Evolutionary conservation across 345 rosid genomes (phyloP).

Genomic region (Populus euphratica): DNA sequence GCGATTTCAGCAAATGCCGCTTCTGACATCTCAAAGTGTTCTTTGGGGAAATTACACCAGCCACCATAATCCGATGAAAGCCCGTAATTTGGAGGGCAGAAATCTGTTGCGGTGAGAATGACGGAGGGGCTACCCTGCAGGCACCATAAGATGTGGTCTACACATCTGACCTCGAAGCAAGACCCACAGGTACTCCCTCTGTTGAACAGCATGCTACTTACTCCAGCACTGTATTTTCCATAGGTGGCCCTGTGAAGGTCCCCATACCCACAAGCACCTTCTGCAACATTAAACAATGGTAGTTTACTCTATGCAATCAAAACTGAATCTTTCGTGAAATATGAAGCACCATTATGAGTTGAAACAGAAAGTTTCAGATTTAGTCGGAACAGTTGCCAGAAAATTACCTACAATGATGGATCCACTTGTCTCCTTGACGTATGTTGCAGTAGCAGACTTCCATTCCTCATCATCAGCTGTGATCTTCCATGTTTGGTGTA

Average conservation of each 20-base stretch:
- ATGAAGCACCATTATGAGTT: not conserved
- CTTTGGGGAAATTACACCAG: slow-evolving; percentile 88
- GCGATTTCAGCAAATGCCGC: slow-evolving; percentile 86
- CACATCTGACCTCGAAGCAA: slow-evolving; percentile 85
- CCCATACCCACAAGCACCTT: slow-evolving; percentile 94
- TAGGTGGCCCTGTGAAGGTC: slow-evolving; percentile 67
- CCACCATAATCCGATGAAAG: slow-evolving; percentile 83
- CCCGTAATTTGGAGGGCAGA: slow-evolving; percentile 87
- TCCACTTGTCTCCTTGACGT: slow-evolving; percentile 53
- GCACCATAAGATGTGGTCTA: slow-evolving; percentile 84
- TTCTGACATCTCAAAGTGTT: slow-evolving; percentile 88
- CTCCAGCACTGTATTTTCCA: slow-evolving; percentile 69
- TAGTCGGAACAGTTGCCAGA: not conserved
- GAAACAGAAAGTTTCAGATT: not conserved
- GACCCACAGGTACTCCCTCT: slow-evolving; percentile 86
- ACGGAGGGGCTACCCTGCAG: slow-evolving; percentile 77
- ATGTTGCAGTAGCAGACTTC: slow-evolving; percentile 86
- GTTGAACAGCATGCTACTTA: slow-evolving; percentile 74
- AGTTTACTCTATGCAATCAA: not conserved
- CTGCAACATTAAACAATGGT: slow-evolving; percentile 35
- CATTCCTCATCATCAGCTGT: slow-evolving; percentile 48
- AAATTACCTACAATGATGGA: slow-evolving; percentile 60
- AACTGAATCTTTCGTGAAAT: not conserved
- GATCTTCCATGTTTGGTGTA: slow-evolving; percentile 28
- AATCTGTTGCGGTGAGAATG: slow-evolving; percentile 82